Percentiles rank a stretch among this genome's conserved stretches.
Evolutionary conservation across 164 flowering plant species (phyloP).

Genomic region (Umbilicus rupestris): DNA sequence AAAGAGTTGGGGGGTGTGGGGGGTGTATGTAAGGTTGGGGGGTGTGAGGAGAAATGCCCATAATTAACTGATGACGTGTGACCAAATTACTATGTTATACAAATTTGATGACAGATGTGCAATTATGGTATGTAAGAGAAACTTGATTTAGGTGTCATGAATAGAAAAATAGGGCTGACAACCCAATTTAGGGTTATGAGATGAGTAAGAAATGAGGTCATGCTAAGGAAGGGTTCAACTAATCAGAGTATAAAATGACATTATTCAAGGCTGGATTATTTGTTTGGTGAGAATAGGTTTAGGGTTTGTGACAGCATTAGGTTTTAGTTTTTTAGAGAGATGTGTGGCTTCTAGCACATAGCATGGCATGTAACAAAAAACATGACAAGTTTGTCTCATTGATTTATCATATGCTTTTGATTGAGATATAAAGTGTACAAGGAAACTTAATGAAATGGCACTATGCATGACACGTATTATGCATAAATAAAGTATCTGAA

Average conservation of each 20-base stretch:
- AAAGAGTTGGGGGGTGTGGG: too few species aligned
- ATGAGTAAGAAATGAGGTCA: not conserved
- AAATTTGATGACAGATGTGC: constrained; percentile 1
- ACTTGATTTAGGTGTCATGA: not conserved
- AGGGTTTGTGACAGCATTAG: not conserved
- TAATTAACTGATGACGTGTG: not conserved
- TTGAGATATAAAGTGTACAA: not conserved
- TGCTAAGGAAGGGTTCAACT: not conserved
- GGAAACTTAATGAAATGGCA: not conserved
- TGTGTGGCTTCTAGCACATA: not conserved
- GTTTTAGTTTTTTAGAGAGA: not conserved
- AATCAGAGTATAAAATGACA: not conserved
- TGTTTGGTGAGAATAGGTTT: not conserved
- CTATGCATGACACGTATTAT: not conserved
- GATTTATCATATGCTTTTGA: not conserved
- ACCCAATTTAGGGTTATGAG: not conserved
- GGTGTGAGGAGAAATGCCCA: too few species aligned
- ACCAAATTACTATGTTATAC: not conserved
- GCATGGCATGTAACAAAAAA: not conserved
- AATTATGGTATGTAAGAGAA: not conserved
- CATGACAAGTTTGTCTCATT: not conserved
- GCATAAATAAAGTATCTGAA: too few species aligned
- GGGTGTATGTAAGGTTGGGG: too few species aligned
- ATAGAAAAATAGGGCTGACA: not conserved
- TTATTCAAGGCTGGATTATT: not conserved